phyloP scores from a whole-genome alignment of 805 yeast species.

The Pichia paraexigua region DNA sequence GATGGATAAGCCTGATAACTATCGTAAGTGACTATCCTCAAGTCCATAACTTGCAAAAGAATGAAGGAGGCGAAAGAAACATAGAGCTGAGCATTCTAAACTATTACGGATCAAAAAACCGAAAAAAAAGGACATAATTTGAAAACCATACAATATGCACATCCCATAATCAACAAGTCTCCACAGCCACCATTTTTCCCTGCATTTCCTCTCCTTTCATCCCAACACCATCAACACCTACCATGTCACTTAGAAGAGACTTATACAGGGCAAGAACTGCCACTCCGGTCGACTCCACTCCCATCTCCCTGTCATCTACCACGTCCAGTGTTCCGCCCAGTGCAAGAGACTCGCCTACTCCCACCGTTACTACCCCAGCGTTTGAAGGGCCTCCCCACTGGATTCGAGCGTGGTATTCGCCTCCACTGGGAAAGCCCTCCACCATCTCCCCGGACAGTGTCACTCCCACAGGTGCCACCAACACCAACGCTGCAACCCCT shows the following conservation, averaged over 20 bases:
- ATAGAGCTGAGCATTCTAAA: neutral
- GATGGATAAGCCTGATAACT: conserved; percentile 32
- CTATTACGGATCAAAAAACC: too few species aligned
- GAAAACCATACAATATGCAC: too few species aligned
- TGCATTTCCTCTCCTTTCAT: too few species aligned
- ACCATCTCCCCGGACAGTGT: neutral
- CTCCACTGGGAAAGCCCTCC: neutral
- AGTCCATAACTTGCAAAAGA: conserved; percentile 1
- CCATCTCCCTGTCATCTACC: neutral
- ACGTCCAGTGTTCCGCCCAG: neutral
- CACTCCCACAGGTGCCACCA: neutral
- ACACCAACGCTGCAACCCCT: neutral
- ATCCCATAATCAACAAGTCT: too few species aligned
- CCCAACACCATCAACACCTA: neutral
- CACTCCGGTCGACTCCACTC: conserved; percentile 11
- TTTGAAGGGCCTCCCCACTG: neutral
- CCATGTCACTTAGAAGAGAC: conserved; percentile 29
- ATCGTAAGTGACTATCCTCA: conserved; percentile 1
- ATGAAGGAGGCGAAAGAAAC: neutral
- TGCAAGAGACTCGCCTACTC: neutral
- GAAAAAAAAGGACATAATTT: too few species aligned
- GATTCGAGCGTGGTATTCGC: neutral
- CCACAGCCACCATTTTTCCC: too few species aligned
- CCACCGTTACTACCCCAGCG: neutral
- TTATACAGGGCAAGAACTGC: conserved; percentile 27